Percentiles rank a stretch among this genome's conserved stretches.
phyloP scores from a whole-genome alignment of 2,329 filamentous ascomycete species.

The Penicillium expansum region DNA sequence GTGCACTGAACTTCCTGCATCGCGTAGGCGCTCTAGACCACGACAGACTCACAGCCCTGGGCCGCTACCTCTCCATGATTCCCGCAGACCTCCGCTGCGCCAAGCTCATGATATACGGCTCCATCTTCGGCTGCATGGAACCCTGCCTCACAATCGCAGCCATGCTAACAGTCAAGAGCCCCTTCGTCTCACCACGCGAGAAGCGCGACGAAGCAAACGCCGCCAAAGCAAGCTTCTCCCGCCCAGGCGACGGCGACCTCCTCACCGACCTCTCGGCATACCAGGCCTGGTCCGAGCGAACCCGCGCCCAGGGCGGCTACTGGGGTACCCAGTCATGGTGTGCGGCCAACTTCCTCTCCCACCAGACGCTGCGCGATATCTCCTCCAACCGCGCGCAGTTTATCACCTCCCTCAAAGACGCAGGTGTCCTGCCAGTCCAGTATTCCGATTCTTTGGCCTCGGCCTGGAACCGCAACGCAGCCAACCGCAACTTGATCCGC shows the following conservation, averaged over 20 bases:
- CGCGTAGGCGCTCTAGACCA: constrained; percentile 88
- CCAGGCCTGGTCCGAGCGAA: constrained; percentile 73
- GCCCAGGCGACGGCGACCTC: constrained; percentile 73
- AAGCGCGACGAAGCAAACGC: constrained; percentile 78
- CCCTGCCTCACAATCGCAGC: constrained; percentile 84
- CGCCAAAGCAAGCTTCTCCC: constrained; percentile 70
- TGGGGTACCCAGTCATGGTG: constrained; percentile 66
- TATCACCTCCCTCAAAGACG: constrained; percentile 78
- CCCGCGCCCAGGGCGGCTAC: constrained; percentile 44
- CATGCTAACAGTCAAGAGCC: constrained; percentile 83
- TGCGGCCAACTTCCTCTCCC: constrained; percentile 78
- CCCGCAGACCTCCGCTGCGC: constrained; percentile 89
- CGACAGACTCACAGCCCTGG: constrained; percentile 82
- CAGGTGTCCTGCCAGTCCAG: constrained; percentile 68
- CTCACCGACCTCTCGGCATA: constrained; percentile 83
- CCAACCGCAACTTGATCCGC: constrained; percentile 57
- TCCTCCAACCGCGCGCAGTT: constrained; percentile 83
- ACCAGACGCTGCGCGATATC: constrained; percentile 83
- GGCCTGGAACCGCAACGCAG: constrained; percentile 32
- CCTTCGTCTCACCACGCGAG: constrained; percentile 80
- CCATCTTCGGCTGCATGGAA: constrained; percentile 88
- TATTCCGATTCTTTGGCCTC: constrained; percentile 33
- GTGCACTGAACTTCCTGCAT: constrained; percentile 72
- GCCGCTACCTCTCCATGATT: constrained; percentile 90
- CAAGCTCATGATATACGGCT: constrained; percentile 93